Evolutionary conservation across 2,329 filamentous ascomycete genomes (phyloP).

Genomic region (Thermomyces lanuginosus): DNA sequence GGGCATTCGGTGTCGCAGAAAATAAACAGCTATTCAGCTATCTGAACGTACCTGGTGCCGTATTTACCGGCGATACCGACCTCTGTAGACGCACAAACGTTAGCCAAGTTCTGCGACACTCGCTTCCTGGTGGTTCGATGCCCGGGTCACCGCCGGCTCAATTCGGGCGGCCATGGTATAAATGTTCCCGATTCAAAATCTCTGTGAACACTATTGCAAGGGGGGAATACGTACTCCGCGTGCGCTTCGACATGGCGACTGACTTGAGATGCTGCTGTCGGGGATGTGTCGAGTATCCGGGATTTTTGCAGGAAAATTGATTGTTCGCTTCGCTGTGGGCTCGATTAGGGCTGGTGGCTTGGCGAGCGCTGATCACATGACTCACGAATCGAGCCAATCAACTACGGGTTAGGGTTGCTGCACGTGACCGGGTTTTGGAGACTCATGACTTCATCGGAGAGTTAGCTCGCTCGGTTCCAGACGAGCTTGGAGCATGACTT

Average conservation of each 20-base stretch:
- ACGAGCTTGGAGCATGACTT: too few species aligned
- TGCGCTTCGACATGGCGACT: conserved; percentile 83
- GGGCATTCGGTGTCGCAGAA: too few species aligned
- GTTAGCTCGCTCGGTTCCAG: too few species aligned
- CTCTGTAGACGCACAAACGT: too few species aligned
- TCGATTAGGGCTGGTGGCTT: conserved; percentile 24
- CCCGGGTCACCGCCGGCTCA: too few species aligned
- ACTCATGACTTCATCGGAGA: too few species aligned
- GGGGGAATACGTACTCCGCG: conserved; percentile 61
- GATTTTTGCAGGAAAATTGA: conserved; percentile 17
- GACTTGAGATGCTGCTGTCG: conserved; percentile 20
- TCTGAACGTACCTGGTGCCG: conserved; percentile 66
- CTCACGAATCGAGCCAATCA: conserved; percentile 2
- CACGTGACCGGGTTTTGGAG: not conserved
- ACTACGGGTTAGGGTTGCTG: not conserved
- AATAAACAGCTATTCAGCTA: too few species aligned
- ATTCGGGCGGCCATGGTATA: too few species aligned
- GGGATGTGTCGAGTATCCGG: conserved; percentile 21
- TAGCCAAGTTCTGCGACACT: too few species aligned
- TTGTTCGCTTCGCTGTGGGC: conserved; percentile 20
- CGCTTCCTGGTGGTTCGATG: too few species aligned
- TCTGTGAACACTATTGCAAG: too few species aligned
- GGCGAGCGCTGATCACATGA: not conserved
- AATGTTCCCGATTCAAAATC: too few species aligned
- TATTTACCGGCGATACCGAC: conserved; percentile 99